phyloP scores from a whole-genome alignment of 192 early-diverging fungal genomes.

The Phlyctochytrium arcticum region DNA sequence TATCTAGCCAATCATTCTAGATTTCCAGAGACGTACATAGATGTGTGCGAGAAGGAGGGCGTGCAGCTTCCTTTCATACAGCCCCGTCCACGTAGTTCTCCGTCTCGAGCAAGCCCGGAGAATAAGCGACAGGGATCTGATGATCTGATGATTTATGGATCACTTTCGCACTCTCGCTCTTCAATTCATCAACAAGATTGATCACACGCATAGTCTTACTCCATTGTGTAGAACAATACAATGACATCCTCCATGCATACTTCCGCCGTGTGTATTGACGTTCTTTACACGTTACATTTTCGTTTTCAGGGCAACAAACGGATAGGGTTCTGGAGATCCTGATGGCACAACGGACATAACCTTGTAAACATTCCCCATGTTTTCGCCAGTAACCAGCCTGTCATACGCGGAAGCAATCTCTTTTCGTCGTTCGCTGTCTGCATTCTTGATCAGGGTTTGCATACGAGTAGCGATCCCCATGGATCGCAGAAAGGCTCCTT shows the following conservation, averaged over 20 bases:
- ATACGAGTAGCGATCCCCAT: conserved; percentile 69
- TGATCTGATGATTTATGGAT: no score
- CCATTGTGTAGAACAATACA: no score
- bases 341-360: conserved; percentile 30
- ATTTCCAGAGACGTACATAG: conserved; percentile 39
- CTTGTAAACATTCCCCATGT: conserved; percentile 90
- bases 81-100: neutral
- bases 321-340: conserved; percentile 23
- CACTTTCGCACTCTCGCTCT: no score
- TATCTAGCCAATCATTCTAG: conserved; percentile 37
- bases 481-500: conserved; percentile 64
- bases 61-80: conserved; percentile 26
- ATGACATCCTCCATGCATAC: no score
- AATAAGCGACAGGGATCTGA: no score
- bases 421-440: conserved; percentile 45
- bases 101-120: no score
- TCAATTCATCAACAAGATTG: no score
- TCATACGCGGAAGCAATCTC: conserved; percentile 66
- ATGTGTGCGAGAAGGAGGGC: conserved; percentile 24
- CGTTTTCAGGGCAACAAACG: conserved; percentile 32
- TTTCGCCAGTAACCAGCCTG: conserved; percentile 66
- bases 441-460: conserved; percentile 14
- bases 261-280: no score
- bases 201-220: no score
- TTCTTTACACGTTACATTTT: neutral